phyloP scores from a whole-genome alignment of 306 rosid species.

The Rosa lucieae region DNA sequence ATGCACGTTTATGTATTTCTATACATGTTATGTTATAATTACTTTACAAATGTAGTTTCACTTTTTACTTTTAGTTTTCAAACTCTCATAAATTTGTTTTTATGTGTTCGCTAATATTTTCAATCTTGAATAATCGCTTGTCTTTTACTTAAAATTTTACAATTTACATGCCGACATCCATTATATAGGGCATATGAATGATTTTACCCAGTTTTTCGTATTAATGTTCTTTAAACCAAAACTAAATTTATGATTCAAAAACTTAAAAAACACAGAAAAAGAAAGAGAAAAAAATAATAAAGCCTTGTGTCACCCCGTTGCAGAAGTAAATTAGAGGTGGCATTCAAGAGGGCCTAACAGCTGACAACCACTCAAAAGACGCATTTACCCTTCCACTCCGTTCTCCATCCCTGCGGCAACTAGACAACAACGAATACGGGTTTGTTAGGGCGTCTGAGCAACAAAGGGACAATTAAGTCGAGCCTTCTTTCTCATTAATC shows the following conservation, averaged over 20 bases:
- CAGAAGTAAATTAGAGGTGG: conserved; percentile 38
- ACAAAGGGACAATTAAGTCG: not conserved
- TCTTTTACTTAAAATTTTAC: no score
- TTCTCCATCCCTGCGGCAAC: not conserved
- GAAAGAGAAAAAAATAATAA: not conserved
- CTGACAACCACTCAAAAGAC: not conserved
- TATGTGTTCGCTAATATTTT: no score
- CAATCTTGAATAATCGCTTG: no score
- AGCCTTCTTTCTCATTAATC: not conserved
- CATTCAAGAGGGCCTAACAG: conserved; percentile 15
- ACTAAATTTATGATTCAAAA: not conserved
- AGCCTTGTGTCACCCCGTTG: conserved; percentile 18
- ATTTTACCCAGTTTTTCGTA: no score
- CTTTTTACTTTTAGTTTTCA: no score
- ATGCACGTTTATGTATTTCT: no score
- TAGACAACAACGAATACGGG: not conserved
- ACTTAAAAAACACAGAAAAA: not conserved
- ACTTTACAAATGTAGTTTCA: no score
- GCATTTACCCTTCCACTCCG: not conserved
- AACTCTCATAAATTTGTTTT: no score
- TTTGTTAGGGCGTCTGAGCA: not conserved
- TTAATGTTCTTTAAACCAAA: no score
- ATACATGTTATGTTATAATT: no score
- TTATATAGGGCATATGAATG: no score
- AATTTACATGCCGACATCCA: no score